These are phyloP conservation scores for Dothiorella sarmentorum DNA, from an alignment of 2,329 filamentous ascomycete genomes.

Conservation along the genomic window DNA sequence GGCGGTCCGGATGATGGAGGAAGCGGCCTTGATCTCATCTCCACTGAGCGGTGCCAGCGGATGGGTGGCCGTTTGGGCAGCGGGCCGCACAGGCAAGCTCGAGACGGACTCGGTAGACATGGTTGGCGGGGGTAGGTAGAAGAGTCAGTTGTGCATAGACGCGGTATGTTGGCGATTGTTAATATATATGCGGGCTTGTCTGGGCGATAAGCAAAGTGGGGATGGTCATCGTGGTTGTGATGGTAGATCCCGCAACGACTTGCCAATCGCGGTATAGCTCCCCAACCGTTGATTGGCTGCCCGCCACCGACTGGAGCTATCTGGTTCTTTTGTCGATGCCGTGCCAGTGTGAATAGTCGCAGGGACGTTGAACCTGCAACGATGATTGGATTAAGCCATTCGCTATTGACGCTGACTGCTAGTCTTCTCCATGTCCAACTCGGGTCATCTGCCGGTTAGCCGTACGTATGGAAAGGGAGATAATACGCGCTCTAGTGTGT, in stretches of 20 bases:
- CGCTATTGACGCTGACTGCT: too few relatives aligned
- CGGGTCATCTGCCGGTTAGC: not conserved
- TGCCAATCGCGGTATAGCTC: not conserved
- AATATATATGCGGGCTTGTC: not conserved
- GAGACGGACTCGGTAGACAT: slow-evolving; percentile 13
- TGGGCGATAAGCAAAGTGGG: slow-evolving; percentile 19
- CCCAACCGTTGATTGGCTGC: not conserved
- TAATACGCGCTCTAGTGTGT: not conserved
- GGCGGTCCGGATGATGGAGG: slow-evolving; percentile 48
- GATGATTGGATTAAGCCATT: too few relatives aligned
- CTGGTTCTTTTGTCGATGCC: not conserved
- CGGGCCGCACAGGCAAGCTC: slow-evolving; percentile 5
- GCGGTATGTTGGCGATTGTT: not conserved
- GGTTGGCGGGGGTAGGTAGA: not conserved
- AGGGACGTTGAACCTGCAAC: too few relatives aligned
- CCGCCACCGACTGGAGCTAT: not conserved
- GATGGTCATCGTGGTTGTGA: slow-evolving; percentile 13
- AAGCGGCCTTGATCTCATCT: slow-evolving; percentile 54
- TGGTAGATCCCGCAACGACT: slow-evolving; percentile 7
- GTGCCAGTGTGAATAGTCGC: not conserved
- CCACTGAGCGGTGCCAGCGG: slow-evolving; percentile 59
- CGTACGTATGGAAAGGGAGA: not conserved
- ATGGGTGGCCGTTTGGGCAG: slow-evolving; percentile 35
- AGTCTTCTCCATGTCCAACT: not conserved
- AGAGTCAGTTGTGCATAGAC: not conserved